phyloP scores from a whole-genome alignment of 108 stramenopile species.

The Nitzschia sp. region DNA sequence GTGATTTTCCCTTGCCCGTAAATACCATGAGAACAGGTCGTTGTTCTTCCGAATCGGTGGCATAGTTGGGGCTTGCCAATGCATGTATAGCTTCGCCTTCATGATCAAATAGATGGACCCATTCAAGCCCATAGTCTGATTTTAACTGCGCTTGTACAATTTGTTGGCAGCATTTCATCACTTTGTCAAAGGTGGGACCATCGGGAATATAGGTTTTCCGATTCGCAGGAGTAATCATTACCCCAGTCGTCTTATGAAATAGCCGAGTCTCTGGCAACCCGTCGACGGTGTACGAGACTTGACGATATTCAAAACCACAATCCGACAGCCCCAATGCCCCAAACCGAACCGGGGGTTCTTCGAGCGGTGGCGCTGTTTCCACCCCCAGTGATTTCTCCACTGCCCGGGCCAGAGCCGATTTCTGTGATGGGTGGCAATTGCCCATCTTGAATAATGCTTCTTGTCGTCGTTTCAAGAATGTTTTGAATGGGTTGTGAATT shows the following conservation, averaged over 20 bases:
- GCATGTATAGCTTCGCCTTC: constrained; percentile 20
- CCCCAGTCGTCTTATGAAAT: constrained; percentile 8
- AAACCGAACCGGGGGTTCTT: neutral
- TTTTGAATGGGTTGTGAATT: too few species aligned
- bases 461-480: too few species aligned
- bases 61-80: constrained; percentile 12
- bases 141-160: constrained; percentile 39
- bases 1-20: constrained; percentile 54
- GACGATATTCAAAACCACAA: constrained; percentile 17
- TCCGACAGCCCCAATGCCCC: neutral
- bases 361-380: neutral
- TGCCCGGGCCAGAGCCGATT: neutral
- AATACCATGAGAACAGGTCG: constrained; percentile 34
- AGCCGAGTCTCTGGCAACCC: constrained; percentile 9
- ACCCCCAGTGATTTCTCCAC: neutral
- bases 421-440: neutral
- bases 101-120: constrained; percentile 35
- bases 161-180: constrained; percentile 45
- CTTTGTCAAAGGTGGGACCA: constrained; percentile 45
- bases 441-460: too few species aligned
- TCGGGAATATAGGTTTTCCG: constrained; percentile 38
- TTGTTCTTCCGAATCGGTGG: neutral
- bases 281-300: neutral
- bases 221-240: constrained; percentile 42
- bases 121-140: constrained; percentile 27